Percentiles rank a stretch among this genome's conserved stretches.
Conservation (phyloP, 2,329 filamentous ascomycete species). For the Colletotrichum australisinense region DNA sequence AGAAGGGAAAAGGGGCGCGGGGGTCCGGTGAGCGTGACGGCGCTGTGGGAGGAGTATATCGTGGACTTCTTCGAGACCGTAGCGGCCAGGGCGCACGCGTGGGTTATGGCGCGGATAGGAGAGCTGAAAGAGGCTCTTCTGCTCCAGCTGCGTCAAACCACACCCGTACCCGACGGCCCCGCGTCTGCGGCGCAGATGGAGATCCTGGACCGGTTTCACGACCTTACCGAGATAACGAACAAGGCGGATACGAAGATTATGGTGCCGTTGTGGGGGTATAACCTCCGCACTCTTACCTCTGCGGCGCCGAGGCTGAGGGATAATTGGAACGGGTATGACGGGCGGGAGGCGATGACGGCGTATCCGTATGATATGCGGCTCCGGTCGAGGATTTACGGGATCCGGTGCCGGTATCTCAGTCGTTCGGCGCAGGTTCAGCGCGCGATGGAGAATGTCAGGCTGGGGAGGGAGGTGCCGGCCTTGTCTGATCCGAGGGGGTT, state of each 20-base stretch:
- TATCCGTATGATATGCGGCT: constrained; percentile 14
- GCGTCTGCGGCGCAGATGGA: not conserved
- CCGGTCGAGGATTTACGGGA: not conserved
- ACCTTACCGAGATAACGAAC: constrained; percentile 15
- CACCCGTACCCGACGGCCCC: not conserved
- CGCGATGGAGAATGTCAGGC: not conserved
- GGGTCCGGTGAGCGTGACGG: not conserved
- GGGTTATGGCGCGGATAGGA: constrained; percentile 4
- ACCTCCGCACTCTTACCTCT: not conserved
- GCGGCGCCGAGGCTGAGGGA: not conserved
- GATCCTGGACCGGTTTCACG: constrained; percentile 20
- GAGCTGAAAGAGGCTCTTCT: constrained; percentile 17
- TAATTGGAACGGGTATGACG: constrained; percentile 9
- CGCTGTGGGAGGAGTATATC: constrained; percentile 23
- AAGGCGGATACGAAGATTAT: constrained; percentile 22
- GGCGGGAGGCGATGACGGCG: not conserved
- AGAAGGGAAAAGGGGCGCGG: not conserved
- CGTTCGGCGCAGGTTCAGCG: not conserved
- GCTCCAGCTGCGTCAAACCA: not conserved
- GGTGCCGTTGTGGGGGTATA: constrained; percentile 16
- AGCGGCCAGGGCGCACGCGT: constrained; percentile 2
- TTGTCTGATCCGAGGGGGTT: not conserved
- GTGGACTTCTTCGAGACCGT: constrained; percentile 12
- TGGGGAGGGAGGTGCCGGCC: not conserved
- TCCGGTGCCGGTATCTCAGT: constrained; percentile 3